Percentiles rank a stretch among this genome's conserved stretches.
Evolutionary conservation across 208 protist genomes (phyloP).

Genomic region (Perkinsela sp.): DNA sequence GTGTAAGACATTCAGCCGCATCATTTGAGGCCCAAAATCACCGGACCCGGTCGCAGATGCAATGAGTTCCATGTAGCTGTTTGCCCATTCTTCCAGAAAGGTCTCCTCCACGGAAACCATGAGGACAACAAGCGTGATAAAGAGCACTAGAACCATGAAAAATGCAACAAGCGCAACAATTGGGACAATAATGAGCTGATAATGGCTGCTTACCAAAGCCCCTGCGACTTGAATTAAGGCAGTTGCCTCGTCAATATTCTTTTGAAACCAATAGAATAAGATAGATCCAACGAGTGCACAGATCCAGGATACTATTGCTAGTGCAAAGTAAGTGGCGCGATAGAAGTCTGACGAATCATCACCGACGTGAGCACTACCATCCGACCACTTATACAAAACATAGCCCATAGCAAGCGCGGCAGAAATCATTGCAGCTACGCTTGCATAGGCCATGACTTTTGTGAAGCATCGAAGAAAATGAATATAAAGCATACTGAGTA

Average conservation of each 20-base stretch:
- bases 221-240: background rate
- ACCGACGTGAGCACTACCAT: background rate
- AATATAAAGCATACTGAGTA: background rate
- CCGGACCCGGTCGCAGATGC: background rate
- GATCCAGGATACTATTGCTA: background rate
- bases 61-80: background rate
- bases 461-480: background rate
- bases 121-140: background rate
- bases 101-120: background rate
- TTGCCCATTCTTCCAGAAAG: background rate
- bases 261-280: background rate
- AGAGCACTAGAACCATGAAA: background rate
- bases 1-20: background rate
- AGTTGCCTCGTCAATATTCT: background rate
- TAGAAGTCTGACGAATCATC: too few species aligned
- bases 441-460: background rate
- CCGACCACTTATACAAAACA: background rate
- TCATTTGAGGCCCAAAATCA: background rate
- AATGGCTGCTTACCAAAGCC: background rate
- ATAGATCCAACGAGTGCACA: background rate
- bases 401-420: background rate
- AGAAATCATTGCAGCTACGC: background rate
- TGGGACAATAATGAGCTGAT: background rate
- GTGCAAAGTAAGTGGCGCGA: background rate
- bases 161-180: background rate